phyloP scores from a whole-genome alignment of 2,329 filamentous ascomycete species.

The Sordariomycetes sp. region DNA sequence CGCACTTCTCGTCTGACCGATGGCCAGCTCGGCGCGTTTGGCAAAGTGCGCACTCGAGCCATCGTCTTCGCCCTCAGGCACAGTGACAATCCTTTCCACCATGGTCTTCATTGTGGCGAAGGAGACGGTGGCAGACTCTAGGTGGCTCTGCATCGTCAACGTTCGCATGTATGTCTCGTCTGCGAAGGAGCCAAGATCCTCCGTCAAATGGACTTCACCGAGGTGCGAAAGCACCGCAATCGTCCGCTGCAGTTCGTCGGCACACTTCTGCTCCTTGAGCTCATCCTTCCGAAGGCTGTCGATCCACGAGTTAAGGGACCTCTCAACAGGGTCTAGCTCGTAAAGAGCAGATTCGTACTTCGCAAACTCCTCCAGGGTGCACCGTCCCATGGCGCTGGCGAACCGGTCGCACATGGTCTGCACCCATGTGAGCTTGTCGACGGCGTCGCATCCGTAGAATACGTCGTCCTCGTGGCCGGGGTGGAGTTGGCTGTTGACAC shows the following conservation, averaged over 20 bases:
- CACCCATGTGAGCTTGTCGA: conserved; percentile 81
- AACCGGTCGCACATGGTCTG: conserved; percentile 76
- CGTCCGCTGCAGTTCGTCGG: conserved; percentile 70
- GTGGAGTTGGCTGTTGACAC: conserved; percentile 52
- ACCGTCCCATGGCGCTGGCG: conserved; percentile 67
- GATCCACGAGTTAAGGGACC: conserved; percentile 79
- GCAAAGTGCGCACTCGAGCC: conserved; percentile 57
- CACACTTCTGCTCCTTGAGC: conserved; percentile 73
- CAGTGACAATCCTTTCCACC: conserved; percentile 54
- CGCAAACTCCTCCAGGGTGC: conserved; percentile 67
- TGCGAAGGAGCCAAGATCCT: conserved; percentile 61
- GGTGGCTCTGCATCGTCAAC: conserved; percentile 64
- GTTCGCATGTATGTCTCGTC: conserved; percentile 72
- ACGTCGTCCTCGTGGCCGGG: conserved; percentile 65
- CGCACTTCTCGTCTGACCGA: conserved; percentile 66
- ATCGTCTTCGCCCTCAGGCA: conserved; percentile 27
- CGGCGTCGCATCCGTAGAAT: conserved; percentile 68
- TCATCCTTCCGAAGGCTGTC: conserved; percentile 77
- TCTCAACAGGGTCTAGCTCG: conserved; percentile 85
- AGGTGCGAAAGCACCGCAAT: conserved; percentile 83
- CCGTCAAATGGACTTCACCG: conserved; percentile 66
- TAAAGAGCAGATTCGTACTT: conserved; percentile 70
- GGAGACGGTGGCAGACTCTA: conserved; percentile 65
- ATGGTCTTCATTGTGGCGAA: conserved; percentile 54
- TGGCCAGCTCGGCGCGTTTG: conserved; percentile 59